Percentiles rank a stretch among this genome's conserved stretches.
Conservation (phyloP, 2,329 filamentous ascomycete species). For the Pseudophaeomoniella oleicola region DNA sequence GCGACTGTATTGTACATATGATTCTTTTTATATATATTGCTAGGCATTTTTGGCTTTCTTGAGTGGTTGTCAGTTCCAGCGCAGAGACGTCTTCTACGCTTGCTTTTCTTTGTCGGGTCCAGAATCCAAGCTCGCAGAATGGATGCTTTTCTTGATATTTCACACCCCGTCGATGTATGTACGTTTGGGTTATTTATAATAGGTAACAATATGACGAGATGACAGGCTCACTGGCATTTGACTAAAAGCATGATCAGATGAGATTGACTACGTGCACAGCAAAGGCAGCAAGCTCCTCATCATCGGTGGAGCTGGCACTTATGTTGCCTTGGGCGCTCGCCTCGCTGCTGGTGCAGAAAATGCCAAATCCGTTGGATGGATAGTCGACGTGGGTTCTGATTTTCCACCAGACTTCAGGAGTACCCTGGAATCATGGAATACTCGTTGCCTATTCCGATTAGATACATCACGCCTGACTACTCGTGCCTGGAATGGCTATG, state of each 20-base stretch:
- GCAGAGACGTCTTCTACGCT: no score
- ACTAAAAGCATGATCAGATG: slow-evolving; percentile 41
- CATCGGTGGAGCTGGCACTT: slow-evolving; percentile 79
- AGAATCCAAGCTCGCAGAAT: no score
- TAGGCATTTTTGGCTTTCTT: no score
- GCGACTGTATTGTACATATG: no score
- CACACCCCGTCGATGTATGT: slow-evolving; percentile 1
- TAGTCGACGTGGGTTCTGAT: slow-evolving; percentile 78
- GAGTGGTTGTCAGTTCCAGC: no score
- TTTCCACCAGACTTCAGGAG: slow-evolving; percentile 56
- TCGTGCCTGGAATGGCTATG: slow-evolving; percentile 84
- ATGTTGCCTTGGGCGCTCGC: slow-evolving; percentile 74
- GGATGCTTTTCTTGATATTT: no score
- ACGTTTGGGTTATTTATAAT: slow-evolving; percentile 63
- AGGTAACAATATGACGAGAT: slow-evolving; percentile 31
- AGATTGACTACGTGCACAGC: slow-evolving; percentile 71
- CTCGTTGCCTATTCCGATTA: slow-evolving; percentile 53
- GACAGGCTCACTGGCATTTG: not conserved
- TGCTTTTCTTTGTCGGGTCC: no score
- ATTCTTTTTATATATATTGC: no score
- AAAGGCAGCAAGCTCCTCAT: slow-evolving; percentile 57
- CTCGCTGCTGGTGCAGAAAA: slow-evolving; percentile 60
- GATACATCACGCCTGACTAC: slow-evolving; percentile 62
- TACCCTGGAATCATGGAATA: slow-evolving; percentile 60
- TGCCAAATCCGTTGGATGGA: slow-evolving; percentile 66